Percentiles rank a stretch among this genome's conserved stretches.
phyloP scores from a whole-genome alignment of 2,329 filamentous ascomycete genomes.

The Monilinia aucupariae region DNA sequence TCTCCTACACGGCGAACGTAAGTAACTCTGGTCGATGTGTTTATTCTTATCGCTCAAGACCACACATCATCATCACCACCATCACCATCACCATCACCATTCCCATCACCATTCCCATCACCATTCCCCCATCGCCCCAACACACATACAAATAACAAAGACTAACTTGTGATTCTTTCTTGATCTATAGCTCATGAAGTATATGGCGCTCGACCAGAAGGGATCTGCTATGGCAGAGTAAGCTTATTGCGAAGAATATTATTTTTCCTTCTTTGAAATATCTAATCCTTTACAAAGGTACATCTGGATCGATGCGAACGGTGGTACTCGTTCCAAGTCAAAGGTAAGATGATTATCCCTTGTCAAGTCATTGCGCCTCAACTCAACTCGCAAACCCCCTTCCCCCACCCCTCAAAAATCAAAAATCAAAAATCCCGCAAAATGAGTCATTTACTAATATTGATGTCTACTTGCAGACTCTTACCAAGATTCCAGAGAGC shows the following conservation, averaged over 20 bases:
- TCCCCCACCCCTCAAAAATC: background rate
- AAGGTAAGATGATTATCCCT: conserved; percentile 62
- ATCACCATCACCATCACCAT: too few species aligned
- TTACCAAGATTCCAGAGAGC: conserved; percentile 50
- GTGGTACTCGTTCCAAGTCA: conserved; percentile 87
- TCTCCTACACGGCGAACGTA: conserved; percentile 40
- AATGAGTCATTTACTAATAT: conserved; percentile 5
- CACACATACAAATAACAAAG: background rate
- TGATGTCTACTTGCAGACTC: conserved; percentile 46
- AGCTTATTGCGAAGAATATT: conserved; percentile 57
- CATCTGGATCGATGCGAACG: conserved; percentile 85
- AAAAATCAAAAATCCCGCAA: conserved; percentile 20
- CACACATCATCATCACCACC: too few species aligned
- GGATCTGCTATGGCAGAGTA: conserved; percentile 90
- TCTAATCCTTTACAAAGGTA: conserved; percentile 44
- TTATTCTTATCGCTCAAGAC: too few species aligned
- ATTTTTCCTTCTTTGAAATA: conserved; percentile 6
- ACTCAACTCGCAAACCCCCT: background rate
- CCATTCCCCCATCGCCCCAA: conserved; percentile 16
- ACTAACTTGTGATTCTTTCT: conserved; percentile 17
- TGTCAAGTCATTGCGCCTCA: conserved; percentile 1
- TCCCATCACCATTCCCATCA: too few species aligned
- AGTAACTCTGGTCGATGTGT: conserved; percentile 24
- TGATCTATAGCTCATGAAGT: conserved; percentile 74
- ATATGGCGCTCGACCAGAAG: conserved; percentile 84